Evolutionary conservation across 768 basidiomycete genomes (phyloP).

Genomic region (Strobilomyces echinocephalus): DNA sequence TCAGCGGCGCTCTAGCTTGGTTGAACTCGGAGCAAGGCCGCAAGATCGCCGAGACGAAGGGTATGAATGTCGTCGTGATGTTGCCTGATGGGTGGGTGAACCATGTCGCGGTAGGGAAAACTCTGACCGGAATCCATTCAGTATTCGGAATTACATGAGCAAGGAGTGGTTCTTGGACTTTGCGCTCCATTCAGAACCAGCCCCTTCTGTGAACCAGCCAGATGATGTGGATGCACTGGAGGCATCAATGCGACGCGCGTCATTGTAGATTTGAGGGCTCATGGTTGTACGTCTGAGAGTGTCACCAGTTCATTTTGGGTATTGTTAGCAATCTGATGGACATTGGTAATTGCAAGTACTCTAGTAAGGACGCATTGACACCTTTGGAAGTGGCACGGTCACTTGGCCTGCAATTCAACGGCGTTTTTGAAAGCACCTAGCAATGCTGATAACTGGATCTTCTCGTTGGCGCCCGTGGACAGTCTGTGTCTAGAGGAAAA

Average conservation of each 20-base stretch:
- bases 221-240: neutral
- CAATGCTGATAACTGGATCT: slow-evolving; percentile 87
- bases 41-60: slow-evolving; percentile 57
- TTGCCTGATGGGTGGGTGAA: slow-evolving; percentile 79
- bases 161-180: slow-evolving; percentile 86
- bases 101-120: neutral
- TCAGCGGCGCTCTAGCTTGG: slow-evolving; percentile 76
- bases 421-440: slow-evolving; percentile 92
- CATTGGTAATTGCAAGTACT: neutral
- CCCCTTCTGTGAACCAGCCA: slow-evolving; percentile 34
- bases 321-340: neutral
- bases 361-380: neutral
- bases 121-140: slow-evolving; percentile 24
- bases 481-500: slow-evolving; percentile 66
- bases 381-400: slow-evolving; percentile 1
- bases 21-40: slow-evolving; percentile 66
- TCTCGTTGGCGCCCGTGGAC: slow-evolving; percentile 90
- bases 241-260: slow-evolving; percentile 2
- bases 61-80: slow-evolving; percentile 83
- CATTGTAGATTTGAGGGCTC: neutral
- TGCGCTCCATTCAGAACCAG: slow-evolving; percentile 50
- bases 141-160: slow-evolving; percentile 92
- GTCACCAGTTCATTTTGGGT: neutral
- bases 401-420: slow-evolving; percentile 66
- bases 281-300: neutral